Conservation (phyloP, 306 rosid species). For the Hippophae gyantsensis region DNA sequence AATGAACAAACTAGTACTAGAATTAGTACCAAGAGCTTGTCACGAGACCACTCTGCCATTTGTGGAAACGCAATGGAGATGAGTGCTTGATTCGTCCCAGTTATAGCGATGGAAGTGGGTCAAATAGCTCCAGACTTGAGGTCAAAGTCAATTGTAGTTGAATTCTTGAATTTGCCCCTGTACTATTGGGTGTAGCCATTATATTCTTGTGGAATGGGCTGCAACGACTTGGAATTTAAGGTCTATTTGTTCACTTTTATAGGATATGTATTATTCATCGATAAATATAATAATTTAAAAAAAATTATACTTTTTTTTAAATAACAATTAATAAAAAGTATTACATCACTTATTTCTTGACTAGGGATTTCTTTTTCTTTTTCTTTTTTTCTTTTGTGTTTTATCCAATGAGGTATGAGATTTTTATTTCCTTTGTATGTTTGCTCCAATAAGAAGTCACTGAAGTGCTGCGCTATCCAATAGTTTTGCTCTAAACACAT, state of each 20-base stretch:
- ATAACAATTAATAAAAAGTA: neutral
- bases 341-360: neutral
- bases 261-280: too few relatives aligned
- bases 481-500: neutral
- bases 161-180: neutral
- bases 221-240: neutral
- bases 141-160: conserved; percentile 6
- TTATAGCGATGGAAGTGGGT: conserved; percentile 18
- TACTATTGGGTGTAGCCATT: too few relatives aligned
- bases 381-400: too few relatives aligned
- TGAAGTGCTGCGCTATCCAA: conserved; percentile 21
- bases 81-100: neutral
- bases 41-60: conserved; percentile 30
- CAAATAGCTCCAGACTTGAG: neutral
- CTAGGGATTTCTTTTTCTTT: neutral
- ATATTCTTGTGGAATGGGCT: too few relatives aligned
- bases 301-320: too few relatives aligned
- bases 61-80: conserved; percentile 6
- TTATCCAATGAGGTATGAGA: neutral
- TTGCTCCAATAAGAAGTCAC: conserved; percentile 15
- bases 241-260: too few relatives aligned
- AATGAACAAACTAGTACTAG: conserved; percentile 17
- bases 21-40: conserved; percentile 14
- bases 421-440: neutral
- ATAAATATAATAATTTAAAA: too few relatives aligned